phyloP scores from a whole-genome alignment of 768 basidiomycete species.

The Porphyrellus cyaneotinctus region DNA sequence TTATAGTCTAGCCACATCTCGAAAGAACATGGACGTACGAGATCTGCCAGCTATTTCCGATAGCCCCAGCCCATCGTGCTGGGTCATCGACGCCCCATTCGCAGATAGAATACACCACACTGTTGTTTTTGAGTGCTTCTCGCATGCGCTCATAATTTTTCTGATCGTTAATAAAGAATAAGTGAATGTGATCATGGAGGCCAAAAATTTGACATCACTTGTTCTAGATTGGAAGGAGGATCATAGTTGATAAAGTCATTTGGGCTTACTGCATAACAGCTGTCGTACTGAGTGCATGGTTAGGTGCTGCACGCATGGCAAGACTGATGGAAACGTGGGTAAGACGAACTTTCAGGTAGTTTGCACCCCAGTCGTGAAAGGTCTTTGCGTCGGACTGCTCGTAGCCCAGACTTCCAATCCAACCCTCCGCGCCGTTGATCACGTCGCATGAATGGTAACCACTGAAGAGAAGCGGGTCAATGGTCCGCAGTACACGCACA shows the following conservation, averaged over 20 bases:
- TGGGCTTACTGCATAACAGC: constrained; percentile 7
- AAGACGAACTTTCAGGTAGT: constrained; percentile 13
- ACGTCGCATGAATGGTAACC: constrained; percentile 10
- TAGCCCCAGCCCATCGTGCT: constrained; percentile 41
- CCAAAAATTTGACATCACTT: not conserved
- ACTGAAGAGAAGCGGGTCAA: not conserved
- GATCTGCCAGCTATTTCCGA: constrained; percentile 51
- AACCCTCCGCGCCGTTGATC: not conserved
- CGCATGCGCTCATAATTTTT: constrained; percentile 3
- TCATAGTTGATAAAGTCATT: not conserved
- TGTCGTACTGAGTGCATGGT: constrained; percentile 9
- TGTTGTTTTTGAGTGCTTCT: constrained; percentile 3
- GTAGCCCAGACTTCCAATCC: constrained; percentile 9
- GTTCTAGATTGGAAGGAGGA: not conserved
- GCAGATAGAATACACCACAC: constrained; percentile 48
- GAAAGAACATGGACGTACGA: constrained; percentile 29
- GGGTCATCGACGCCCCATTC: constrained; percentile 52
- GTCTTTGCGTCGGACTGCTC: constrained; percentile 10
- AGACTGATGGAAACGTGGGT: not conserved
- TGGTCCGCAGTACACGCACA: too few species aligned
- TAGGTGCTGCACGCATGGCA: not conserved
- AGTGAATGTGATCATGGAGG: not conserved
- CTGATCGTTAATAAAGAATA: not conserved
- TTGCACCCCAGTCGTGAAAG: constrained; percentile 5
- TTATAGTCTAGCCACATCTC: too few species aligned